phyloP scores from a whole-genome alignment of 208 protist species.

The Wallacemonas sp. region DNA sequence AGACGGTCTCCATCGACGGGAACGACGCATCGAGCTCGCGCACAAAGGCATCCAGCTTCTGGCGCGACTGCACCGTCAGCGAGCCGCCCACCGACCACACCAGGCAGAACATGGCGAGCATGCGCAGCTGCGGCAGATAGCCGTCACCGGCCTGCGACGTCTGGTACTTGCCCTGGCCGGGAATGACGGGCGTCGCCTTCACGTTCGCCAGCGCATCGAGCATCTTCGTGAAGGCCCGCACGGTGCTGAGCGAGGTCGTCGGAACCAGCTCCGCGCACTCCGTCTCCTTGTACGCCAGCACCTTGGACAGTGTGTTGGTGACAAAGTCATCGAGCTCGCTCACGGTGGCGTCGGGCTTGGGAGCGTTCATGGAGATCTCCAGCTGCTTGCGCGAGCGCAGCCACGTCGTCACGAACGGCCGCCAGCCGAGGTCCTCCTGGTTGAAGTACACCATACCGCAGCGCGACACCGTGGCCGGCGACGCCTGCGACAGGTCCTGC shows the following conservation, averaged over 20 bases:
- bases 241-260: constrained; percentile 83
- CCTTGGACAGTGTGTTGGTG: constrained; percentile 75
- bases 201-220: constrained; percentile 95
- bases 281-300: constrained; percentile 75
- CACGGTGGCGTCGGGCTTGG: constrained; percentile 89
- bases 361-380: constrained; percentile 89
- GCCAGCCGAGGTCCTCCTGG: constrained; percentile 93
- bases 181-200: constrained; percentile 73
- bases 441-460: constrained; percentile 99
- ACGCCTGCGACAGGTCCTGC: constrained; percentile 96
- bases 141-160: constrained; percentile 81
- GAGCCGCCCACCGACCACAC: constrained; percentile 96
- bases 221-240: constrained; percentile 94
- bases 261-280: constrained; percentile 93
- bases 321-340: constrained; percentile 85
- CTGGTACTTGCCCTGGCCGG: constrained; percentile 62
- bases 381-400: constrained; percentile 81
- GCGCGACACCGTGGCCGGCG: constrained; percentile 98
- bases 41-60: constrained; percentile 93
- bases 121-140: constrained; percentile 92
- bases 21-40: constrained; percentile 96
- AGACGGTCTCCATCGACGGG: constrained; percentile 96
- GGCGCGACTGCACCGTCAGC: constrained; percentile 90
- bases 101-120: constrained; percentile 96
- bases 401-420: constrained; percentile 95